phyloP scores from a whole-genome alignment of 805 yeast species.

The Schwanniomyces sp. region DNA sequence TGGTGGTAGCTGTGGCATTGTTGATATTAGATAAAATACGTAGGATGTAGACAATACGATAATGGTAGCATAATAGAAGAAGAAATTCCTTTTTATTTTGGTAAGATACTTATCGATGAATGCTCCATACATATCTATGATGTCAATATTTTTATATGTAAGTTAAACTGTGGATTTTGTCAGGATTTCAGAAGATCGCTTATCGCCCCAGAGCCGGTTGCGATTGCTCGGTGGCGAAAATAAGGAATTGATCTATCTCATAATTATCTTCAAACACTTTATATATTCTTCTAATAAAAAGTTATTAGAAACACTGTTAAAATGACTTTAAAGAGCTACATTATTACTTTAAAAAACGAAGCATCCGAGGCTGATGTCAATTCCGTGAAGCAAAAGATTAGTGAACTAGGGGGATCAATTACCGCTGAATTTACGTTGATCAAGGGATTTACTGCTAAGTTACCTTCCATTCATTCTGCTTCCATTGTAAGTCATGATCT shows the following conservation, averaged over 20 bases:
- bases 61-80: conserved; percentile 32
- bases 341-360: conserved; percentile 48
- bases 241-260: background rate
- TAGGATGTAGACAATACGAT: conserved; percentile 29
- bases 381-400: conserved; percentile 47
- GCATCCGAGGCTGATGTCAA: conserved; percentile 40
- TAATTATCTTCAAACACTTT: background rate
- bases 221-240: conserved; percentile 1
- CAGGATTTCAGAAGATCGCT: background rate
- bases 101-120: conserved; percentile 29
- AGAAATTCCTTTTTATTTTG: conserved; percentile 31
- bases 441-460: conserved; percentile 63
- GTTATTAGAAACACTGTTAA: background rate
- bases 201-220: background rate
- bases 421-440: conserved; percentile 61
- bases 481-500: conserved; percentile 49
- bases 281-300: background rate
- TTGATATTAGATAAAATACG: conserved; percentile 21
- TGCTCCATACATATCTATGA: conserved; percentile 12
- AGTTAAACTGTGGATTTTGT: background rate
- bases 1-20: conserved; percentile 12
- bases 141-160: background rate
- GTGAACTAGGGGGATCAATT: conserved; percentile 58
- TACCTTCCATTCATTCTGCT: conserved; percentile 54
- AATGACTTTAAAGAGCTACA: conserved; percentile 34